Base-by-base conservation (phyloP, 2,329 filamentous ascomycete species). In the Madurella fahalii region DNA sequence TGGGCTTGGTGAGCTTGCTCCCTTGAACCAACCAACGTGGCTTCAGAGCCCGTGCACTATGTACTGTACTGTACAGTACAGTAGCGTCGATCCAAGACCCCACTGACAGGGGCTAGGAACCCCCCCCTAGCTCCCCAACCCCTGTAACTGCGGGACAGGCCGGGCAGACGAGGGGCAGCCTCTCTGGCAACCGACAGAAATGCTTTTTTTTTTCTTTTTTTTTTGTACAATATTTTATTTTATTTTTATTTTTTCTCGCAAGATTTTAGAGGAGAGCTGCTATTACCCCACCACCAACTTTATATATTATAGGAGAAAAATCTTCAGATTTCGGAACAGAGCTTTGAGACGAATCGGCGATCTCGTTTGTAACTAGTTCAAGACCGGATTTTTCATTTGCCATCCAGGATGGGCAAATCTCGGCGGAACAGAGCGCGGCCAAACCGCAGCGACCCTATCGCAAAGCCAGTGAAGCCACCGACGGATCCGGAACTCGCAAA, bases 401-500 rank as follows among this genome's bases (percentile, higher is more conserved):
- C 9, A 49, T 11, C 37, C 18, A 60, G 67, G 42, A 86, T 86
- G 83, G 83, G 71, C 42, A 86, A 86, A 69, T 79, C 81, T 30
- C 75, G 82, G 40, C 75, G 78, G 55, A 80, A 76, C 65, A 73
- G 79, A 58, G 75, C 70, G 58, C 77, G 75, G 60, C 71, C 71
- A 46, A 72, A 75, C 58, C 78, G 81, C 50, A 69, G 76, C 52
- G 77, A 84, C 64, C 82, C 82, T 56, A 74, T 83, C 49, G 70
- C 75, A 53, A 85, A 83, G 66, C 67, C 77, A 17, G 71, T 81
- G 66, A 86, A 85, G 64, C 80, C 80, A 17, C 83, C 81, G 4
- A 72, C 82, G 2, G 83, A 86, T 64, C 83, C 84, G 7, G 81
- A 84, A 65, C 77, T 86, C 52, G 79, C 80, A 18, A 81, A 82